A percentile compares a stretch with the other conserved stretches of the same genome.
phyloP scores from a whole-genome alignment of 2,329 filamentous ascomycete species.

The Aspergillus alliaceus region DNA sequence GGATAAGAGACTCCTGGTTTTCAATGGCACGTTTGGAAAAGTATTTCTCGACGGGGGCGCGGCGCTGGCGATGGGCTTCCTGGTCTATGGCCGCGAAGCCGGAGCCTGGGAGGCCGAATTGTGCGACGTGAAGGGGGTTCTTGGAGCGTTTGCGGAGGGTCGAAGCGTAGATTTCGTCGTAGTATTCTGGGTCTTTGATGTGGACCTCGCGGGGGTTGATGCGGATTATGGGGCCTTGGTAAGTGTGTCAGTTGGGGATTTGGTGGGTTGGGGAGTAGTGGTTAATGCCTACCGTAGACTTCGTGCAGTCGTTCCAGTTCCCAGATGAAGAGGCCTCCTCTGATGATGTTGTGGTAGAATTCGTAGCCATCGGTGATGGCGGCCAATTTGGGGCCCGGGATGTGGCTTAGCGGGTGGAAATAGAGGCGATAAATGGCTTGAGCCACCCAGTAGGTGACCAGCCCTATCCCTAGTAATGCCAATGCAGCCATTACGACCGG shows the following conservation, averaged over 20 bases:
- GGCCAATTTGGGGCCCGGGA: slow-evolving; percentile 35
- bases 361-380: slow-evolving; percentile 34
- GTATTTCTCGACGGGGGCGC: slow-evolving; percentile 19
- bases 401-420: slow-evolving; percentile 31
- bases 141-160: slow-evolving; percentile 28
- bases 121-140: slow-evolving; percentile 16
- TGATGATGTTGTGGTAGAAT: slow-evolving; percentile 36
- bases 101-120: slow-evolving; percentile 14
- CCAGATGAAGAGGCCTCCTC: slow-evolving; percentile 33
- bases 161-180: slow-evolving; percentile 32
- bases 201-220: slow-evolving; percentile 36
- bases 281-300: slow-evolving; percentile 28
- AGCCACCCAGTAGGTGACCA: neutral
- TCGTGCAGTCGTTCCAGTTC: slow-evolving; percentile 36
- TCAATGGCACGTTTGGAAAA: slow-evolving; percentile 23
- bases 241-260: neutral
- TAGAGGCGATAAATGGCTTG: slow-evolving; percentile 31
- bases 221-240: slow-evolving; percentile 37
- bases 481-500: neutral
- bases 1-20: slow-evolving; percentile 13
- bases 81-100: slow-evolving; percentile 17
- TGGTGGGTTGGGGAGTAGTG: neutral
- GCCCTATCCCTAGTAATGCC: neutral
- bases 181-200: slow-evolving; percentile 35
- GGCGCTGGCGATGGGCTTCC: slow-evolving; percentile 22